These are phyloP conservation scores for Calonectria pauciramosa DNA, from an alignment of 2,329 filamentous ascomycete genomes.

Conservation along the genomic window DNA sequence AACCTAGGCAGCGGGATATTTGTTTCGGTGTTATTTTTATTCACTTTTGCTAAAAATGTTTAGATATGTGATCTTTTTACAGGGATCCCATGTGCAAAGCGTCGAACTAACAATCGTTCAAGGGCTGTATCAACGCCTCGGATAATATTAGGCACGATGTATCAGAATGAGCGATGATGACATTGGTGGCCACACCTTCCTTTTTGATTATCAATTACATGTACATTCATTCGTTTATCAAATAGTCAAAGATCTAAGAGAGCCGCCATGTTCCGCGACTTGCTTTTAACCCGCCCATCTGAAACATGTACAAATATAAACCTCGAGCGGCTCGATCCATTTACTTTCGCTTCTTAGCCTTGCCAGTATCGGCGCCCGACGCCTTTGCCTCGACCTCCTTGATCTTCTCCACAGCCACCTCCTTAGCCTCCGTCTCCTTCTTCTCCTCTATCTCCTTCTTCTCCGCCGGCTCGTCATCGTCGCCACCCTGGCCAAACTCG, in stretches of 20 bases:
- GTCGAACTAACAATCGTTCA: no score
- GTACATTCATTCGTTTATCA: neutral
- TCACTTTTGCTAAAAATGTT: no score
- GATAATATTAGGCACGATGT: neutral
- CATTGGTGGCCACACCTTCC: neutral
- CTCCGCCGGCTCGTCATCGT: conserved; percentile 65
- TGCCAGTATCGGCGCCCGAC: conserved; percentile 64
- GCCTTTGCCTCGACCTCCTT: conserved; percentile 59
- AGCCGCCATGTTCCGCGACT: conserved; percentile 1
- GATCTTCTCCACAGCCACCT: conserved; percentile 53
- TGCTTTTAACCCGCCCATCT: conserved; percentile 4
- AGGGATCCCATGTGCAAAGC: no score
- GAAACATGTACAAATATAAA: neutral
- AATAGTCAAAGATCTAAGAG: neutral
- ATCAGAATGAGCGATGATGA: neutral
- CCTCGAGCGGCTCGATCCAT: neutral
- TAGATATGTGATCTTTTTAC: no score
- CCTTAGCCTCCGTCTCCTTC: conserved; percentile 53
- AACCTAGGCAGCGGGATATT: no score
- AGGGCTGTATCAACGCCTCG: neutral
- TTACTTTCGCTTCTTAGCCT: conserved; percentile 59
- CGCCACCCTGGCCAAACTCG: conserved; percentile 98
- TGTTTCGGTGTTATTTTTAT: no score
- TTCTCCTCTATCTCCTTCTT: conserved; percentile 47
- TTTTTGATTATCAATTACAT: conserved; percentile 16